Evolutionary conservation across 108 stramenopile species (phyloP), one percentile per base, ranked within the genome.

Genomic region (Fistulifera pelliculosa): DNA sequence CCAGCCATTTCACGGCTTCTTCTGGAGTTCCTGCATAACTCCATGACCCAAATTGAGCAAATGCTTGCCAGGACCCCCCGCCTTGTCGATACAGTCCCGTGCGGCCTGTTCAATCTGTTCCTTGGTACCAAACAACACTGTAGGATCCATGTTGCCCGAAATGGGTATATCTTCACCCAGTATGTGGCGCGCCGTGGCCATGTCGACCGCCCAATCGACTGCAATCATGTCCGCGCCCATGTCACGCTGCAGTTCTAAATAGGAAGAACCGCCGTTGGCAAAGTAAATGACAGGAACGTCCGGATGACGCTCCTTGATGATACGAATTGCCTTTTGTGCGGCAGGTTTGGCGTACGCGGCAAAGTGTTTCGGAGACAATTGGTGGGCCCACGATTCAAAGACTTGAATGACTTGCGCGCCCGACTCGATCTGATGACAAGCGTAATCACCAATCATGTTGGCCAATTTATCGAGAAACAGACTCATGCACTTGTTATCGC

Each of bases 321-420:
- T 93, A 38, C 72, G 31, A 64, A 93, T 94, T 51, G 88, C 82
- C 58, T 81, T 80, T 63, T 94, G 72, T 0, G 85, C 78, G 18
- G 91, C 91, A 13, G 91, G 91, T 51, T 96, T 95, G 60, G 87
- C 93, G 61, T 84, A 98, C 25, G 67, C 38, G 49, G 76, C 80
- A 72, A 97, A 99, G 47, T 74, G 61, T 12, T 60, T 52, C 7
- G 95, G 95, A 31, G 70, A 71, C 43, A 97, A 49, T 57, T 97
- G 96, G 69, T 96, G 96, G 17, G 97, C 97, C 94, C 94, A 97
- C 26, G 80, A 83, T 73, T 99, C 98, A 71, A 99, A 99, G 6
- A 99, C 81, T 73, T 99, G 96, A 59, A 99, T 82, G 17, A 97
- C 94, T 64, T 96, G 90, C 0, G 96, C 98, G 12, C 98, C 98